Percentiles rank a stretch among this genome's conserved stretches.
phyloP scores from a whole-genome alignment of 192 early-diverging fungal genomes.

The Oehlia diaphana region DNA sequence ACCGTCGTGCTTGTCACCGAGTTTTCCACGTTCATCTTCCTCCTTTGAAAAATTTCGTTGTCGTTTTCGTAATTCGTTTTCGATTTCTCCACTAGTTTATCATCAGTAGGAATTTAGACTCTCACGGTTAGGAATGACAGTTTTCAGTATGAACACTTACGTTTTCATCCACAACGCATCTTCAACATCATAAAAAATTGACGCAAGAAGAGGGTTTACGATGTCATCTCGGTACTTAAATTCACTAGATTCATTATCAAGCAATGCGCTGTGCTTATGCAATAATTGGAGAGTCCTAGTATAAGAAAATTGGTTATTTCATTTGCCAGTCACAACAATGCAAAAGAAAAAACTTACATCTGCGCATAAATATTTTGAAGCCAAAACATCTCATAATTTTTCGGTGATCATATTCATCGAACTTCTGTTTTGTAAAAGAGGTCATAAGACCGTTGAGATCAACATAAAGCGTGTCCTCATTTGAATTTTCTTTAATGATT shows the following conservation, averaged over 20 bases:
- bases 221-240: too few relatives aligned
- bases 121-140: background rate
- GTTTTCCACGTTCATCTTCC: constrained; percentile 7
- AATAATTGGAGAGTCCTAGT: too few relatives aligned
- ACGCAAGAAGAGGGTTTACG: constrained; percentile 6
- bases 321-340: background rate
- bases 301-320: background rate
- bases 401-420: constrained; percentile 7
- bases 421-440: constrained; percentile 8
- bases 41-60: background rate
- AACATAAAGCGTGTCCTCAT: constrained; percentile 7
- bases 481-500: constrained; percentile 14
- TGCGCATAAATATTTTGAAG: constrained; percentile 6
- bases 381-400: constrained; percentile 21
- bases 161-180: background rate
- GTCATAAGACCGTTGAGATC: constrained; percentile 5
- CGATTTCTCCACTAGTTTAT: constrained; percentile 1
- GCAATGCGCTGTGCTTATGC: too few relatives aligned
- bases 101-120: constrained; percentile 2
- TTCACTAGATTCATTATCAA: too few relatives aligned
- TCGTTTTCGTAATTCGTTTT: too few relatives aligned
- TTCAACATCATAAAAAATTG: constrained; percentile 17
- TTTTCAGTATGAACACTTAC: background rate
- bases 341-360: constrained; percentile 15
- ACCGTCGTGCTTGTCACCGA: constrained; percentile 17